A percentile compares a stretch with the other conserved stretches of the same genome.
These are phyloP conservation scores for Aspergillus ellipticus DNA, from an alignment of 495 filamentous ascomycete species.

Conservation along the genomic window DNA sequence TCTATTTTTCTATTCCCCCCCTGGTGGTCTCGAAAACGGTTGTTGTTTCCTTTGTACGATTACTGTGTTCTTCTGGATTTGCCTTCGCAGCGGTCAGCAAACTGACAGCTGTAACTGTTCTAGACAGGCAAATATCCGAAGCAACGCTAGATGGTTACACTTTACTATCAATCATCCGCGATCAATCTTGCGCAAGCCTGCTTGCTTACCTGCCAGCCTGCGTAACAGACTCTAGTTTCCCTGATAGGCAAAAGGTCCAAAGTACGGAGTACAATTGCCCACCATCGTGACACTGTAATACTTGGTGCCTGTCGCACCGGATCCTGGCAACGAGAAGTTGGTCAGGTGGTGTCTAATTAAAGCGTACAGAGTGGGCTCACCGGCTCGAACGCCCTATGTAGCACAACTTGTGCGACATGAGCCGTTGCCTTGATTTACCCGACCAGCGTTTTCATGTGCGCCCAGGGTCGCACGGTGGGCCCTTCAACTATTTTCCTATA, in stretches of 20 bases:
- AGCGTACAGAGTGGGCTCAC: background rate
- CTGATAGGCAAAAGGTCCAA: conserved; percentile 6
- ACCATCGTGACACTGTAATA: background rate
- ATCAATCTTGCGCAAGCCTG: background rate
- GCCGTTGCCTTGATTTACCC: background rate
- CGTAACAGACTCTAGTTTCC: background rate
- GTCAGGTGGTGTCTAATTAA: conserved; percentile 2
- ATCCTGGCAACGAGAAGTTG: background rate
- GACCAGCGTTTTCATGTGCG: background rate
- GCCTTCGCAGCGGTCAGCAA: background rate
- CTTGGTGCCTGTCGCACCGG: background rate
- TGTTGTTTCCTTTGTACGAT: no score
- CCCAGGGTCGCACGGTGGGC: background rate
- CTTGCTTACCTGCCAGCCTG: background rate
- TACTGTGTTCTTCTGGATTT: background rate
- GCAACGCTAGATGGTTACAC: background rate
- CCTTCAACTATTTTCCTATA: background rate
- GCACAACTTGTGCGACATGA: background rate
- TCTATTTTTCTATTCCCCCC: background rate
- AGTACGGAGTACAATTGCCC: background rate
- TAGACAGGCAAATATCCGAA: background rate
- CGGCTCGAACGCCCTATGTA: background rate
- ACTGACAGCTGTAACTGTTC: background rate
- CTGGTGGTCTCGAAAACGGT: no score
- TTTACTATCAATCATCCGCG: background rate